A percentile compares a stretch with the other conserved stretches of the same genome.
Evolutionary conservation across 2,329 filamentous ascomycete species (phyloP).

Genomic region (Fusarium armeniacum): DNA sequence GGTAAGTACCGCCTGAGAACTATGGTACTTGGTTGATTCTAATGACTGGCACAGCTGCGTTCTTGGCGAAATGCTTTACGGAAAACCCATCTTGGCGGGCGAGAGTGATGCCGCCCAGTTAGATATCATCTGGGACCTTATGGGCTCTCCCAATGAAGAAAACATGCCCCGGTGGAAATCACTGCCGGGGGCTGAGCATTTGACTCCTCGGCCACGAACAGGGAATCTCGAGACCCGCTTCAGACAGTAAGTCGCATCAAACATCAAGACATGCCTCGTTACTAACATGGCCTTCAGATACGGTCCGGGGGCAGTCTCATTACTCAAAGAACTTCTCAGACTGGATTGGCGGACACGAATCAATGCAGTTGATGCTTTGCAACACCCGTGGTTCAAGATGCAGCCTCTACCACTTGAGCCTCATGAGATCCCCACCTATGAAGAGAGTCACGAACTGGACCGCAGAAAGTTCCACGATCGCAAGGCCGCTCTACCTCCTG

Average conservation of each 20-base stretch:
- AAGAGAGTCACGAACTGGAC: conserved; percentile 97
- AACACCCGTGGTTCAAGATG: conserved; percentile 91
- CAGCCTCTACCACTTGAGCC: conserved; percentile 83
- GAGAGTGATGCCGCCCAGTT: conserved; percentile 91
- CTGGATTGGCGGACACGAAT: conserved; percentile 91
- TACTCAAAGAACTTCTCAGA: conserved; percentile 85
- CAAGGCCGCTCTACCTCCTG: conserved; percentile 86
- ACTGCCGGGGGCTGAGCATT: conserved; percentile 83
- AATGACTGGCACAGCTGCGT: conserved; percentile 78
- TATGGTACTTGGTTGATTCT: conserved; percentile 24
- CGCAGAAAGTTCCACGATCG: conserved; percentile 90
- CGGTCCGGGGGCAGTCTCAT: conserved; percentile 78
- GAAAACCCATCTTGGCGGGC: conserved; percentile 91
- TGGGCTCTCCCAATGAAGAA: conserved; percentile 89
- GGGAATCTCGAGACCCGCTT: conserved; percentile 81
- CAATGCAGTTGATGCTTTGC: conserved; percentile 92
- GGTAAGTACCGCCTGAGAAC: conserved; percentile 67
- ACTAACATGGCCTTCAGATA: conserved; percentile 61
- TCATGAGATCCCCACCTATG: conserved; percentile 89
- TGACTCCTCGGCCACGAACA: conserved; percentile 73
- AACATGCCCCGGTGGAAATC: conserved; percentile 92
- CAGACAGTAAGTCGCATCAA: conserved; percentile 68
- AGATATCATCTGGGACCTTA: conserved; percentile 92
- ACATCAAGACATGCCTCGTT: neutral
- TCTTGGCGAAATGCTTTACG: conserved; percentile 96